Conservation (phyloP, 768 basidiomycete genomes). For the Guyanaporus albipodus region DNA sequence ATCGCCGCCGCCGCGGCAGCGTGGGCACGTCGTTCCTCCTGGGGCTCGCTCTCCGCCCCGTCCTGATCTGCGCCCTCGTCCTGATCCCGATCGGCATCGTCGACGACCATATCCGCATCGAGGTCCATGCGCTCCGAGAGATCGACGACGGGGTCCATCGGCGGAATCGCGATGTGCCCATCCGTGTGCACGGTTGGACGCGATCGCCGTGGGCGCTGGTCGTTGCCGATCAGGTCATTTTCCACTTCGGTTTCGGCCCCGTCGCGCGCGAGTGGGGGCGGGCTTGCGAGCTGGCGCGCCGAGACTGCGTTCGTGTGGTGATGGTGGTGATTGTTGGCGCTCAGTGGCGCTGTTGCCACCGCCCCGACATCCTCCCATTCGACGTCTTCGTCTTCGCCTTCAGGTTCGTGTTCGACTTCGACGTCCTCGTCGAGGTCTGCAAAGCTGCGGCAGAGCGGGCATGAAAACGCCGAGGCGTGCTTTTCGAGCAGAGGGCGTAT, state of each 20-base stretch:
- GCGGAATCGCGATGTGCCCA: constrained; percentile 17
- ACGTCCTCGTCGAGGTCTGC: constrained; percentile 96
- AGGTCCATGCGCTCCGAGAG: constrained; percentile 10
- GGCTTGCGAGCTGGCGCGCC: constrained; percentile 17
- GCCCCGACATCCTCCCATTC: constrained; percentile 20
- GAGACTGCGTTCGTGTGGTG: no score
- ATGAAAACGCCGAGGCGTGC: constrained; percentile 93
- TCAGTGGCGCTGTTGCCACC: not conserved
- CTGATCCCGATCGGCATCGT: constrained; percentile 8
- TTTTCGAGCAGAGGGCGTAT: constrained; percentile 84
- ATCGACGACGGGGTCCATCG: constrained; percentile 7
- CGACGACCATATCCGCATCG: constrained; percentile 29
- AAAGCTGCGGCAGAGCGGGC: constrained; percentile 92
- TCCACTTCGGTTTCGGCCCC: constrained; percentile 35
- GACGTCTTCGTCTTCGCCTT: constrained; percentile 27
- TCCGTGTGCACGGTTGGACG: constrained; percentile 28
- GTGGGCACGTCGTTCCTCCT: no score
- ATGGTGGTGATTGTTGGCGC: not conserved
- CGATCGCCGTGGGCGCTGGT: constrained; percentile 12
- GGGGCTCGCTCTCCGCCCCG: not conserved
- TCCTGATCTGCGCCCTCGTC: constrained; percentile 10
- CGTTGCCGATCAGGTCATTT: constrained; percentile 17
- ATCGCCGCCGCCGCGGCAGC: no score
- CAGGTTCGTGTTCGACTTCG: constrained; percentile 54
- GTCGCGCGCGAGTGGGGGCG: constrained; percentile 23